Conservation (phyloP, 371 early-diverging fungal genomes). For the Chytridium lagenaria region DNA sequence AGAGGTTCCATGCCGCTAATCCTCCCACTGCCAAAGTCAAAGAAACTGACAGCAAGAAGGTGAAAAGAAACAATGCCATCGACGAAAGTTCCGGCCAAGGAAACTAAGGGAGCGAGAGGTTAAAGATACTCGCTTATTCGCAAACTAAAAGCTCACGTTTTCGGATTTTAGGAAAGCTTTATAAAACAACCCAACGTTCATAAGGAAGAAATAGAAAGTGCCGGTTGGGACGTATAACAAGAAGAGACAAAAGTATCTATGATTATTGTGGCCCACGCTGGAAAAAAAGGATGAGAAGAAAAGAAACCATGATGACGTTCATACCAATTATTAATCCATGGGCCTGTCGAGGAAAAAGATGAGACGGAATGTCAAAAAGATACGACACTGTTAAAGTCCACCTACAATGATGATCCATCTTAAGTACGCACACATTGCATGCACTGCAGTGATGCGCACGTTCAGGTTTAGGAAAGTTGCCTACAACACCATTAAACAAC, state of each 20-base stretch:
- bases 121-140: neutral
- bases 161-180: constrained; percentile 22
- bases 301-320: neutral
- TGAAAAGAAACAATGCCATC: constrained; percentile 25
- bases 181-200: constrained; percentile 40
- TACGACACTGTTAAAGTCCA: neutral
- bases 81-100: constrained; percentile 28
- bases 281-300: too few species aligned
- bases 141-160: neutral
- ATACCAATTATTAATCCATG: constrained; percentile 43
- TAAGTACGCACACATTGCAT: constrained; percentile 64
- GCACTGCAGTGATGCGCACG: constrained; percentile 92
- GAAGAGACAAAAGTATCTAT: constrained; percentile 83
- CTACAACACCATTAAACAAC: neutral
- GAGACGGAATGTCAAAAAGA: neutral
- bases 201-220: constrained; percentile 68
- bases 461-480: constrained; percentile 74
- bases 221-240: constrained; percentile 69
- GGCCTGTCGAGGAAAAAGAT: constrained; percentile 13
- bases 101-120: too few species aligned
- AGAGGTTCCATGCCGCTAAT: constrained; percentile 44
- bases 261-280: constrained; percentile 83
- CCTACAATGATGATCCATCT: constrained; percentile 38
- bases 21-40: constrained; percentile 37
- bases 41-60: constrained; percentile 33